phyloP scores from a whole-genome alignment of 495 filamentous ascomycete species.

The Xanthoparmelia taractica region DNA sequence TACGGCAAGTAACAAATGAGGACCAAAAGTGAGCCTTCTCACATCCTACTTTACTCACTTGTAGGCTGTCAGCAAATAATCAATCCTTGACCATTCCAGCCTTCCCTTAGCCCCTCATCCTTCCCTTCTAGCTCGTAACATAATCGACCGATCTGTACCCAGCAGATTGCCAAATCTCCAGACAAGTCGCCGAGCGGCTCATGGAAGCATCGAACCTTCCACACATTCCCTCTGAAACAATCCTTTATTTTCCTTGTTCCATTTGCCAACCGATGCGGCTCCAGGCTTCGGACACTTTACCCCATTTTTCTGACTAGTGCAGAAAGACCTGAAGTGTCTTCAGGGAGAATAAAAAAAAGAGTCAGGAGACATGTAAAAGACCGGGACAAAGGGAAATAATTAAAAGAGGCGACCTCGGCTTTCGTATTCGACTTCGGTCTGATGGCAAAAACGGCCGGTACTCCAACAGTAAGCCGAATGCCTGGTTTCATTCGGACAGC shows the following conservation, averaged over 20 bases:
- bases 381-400: not conserved
- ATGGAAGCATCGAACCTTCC: not conserved
- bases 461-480: not conserved
- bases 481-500: not conserved
- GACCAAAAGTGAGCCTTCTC: too few species aligned
- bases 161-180: too few species aligned
- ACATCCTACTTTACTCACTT: not conserved
- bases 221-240: not conserved
- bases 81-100: not conserved
- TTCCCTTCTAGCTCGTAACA: not conserved
- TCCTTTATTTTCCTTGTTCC: too few species aligned
- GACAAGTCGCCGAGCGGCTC: not conserved
- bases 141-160: too few species aligned
- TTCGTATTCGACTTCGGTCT: not conserved
- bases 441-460: not conserved
- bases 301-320: not conserved
- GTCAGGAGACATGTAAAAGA: not conserved
- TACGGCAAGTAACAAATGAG: not conserved
- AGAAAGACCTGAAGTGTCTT: not conserved
- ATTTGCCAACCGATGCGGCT: too few species aligned
- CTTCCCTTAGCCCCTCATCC: not conserved
- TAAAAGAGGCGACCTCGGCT: slow-evolving; percentile 3
- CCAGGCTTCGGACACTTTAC: not conserved
- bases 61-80: too few species aligned
- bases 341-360: not conserved